phyloP scores from a whole-genome alignment of 306 rosid genomes.

The Astragalus membranaceus region DNA sequence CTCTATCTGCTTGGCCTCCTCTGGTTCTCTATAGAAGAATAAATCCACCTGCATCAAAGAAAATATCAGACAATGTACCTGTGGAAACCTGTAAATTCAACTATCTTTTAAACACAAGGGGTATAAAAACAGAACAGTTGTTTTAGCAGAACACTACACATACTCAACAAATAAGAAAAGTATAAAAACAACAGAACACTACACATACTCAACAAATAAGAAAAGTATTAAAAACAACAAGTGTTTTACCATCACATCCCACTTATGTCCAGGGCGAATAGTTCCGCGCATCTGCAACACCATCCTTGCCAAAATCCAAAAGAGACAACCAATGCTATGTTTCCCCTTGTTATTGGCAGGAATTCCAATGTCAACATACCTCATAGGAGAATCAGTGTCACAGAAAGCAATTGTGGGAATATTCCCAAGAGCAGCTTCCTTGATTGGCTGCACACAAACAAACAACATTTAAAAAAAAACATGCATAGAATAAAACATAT shows the following conservation, averaged over 20 bases:
- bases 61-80: not conserved
- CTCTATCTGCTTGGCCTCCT: constrained; percentile 67
- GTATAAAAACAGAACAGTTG: no score
- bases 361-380: constrained; percentile 83
- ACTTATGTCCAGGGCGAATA: constrained; percentile 60
- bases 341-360: constrained; percentile 97
- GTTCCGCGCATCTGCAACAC: constrained; percentile 84
- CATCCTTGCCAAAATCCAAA: constrained; percentile 90
- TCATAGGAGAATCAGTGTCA: constrained; percentile 87
- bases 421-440: constrained; percentile 88
- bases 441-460: constrained; percentile 61
- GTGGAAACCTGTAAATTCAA: constrained; percentile 26
- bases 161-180: not conserved
- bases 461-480: not conserved
- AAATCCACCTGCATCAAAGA: constrained; percentile 57
- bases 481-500: not conserved
- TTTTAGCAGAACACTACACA: not conserved
- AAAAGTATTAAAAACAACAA: not conserved
- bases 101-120: no score
- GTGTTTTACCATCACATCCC: constrained; percentile 81
- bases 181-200: not conserved
- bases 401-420: constrained; percentile 92
- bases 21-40: constrained; percentile 88
- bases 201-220: not conserved
- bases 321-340: constrained; percentile 89